A percentile compares a stretch with the other conserved stretches of the same genome.
Evolutionary conservation across 169 alveolate species (phyloP).

Genomic region (Theileria orientalis): DNA sequence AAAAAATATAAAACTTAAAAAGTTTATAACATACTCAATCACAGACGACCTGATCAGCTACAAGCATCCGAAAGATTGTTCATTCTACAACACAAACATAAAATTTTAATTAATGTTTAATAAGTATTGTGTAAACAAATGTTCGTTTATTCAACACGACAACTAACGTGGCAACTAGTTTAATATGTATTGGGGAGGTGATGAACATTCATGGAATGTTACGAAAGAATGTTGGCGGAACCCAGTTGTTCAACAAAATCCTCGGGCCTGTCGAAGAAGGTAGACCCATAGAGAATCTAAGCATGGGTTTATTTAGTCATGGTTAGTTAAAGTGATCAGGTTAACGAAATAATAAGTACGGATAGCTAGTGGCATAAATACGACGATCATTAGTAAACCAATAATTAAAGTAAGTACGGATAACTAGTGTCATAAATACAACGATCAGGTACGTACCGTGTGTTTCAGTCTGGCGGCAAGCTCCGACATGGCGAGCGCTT

Average conservation of each 20-base stretch:
- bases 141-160: too few relatives aligned
- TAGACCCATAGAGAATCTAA: conserved; percentile 49
- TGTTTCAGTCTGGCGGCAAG: conserved; percentile 65
- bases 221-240: conserved; percentile 2
- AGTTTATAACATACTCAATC: conserved; percentile 29
- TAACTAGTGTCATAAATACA: not conserved
- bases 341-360: not conserved
- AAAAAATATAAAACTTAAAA: not conserved
- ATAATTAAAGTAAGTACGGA: too few relatives aligned
- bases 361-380: too few relatives aligned
- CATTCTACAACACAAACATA: conserved; percentile 19
- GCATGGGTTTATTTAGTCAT: not conserved
- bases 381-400: too few relatives aligned
- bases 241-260: conserved; percentile 54
- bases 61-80: conserved; percentile 18
- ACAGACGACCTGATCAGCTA: conserved; percentile 45
- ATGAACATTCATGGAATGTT: too few relatives aligned
- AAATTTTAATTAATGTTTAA: too few relatives aligned
- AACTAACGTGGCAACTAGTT: too few relatives aligned
- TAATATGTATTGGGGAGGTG: too few relatives aligned
- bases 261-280: conserved; percentile 57
- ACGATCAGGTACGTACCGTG: not conserved
- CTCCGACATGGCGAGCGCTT: conserved; percentile 73
- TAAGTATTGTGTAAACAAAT: too few relatives aligned
- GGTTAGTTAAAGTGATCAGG: not conserved